Evolutionary conservation across 148 eudicot genomes (phyloP), one percentile per base, ranked within the genome.

Genomic region (Cornus suecica): DNA sequence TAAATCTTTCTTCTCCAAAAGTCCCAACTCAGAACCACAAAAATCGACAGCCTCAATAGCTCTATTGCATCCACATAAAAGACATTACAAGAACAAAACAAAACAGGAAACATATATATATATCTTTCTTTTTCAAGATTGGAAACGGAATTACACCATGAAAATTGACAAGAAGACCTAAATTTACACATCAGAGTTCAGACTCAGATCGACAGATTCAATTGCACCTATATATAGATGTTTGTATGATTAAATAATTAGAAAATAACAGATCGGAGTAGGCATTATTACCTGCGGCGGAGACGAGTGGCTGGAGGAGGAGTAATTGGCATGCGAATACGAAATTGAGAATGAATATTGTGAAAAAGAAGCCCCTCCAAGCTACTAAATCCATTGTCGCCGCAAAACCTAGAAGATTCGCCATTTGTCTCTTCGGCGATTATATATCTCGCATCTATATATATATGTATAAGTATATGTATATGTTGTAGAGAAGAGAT

Each of bases 231-330:
- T 48, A 48, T 48, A n/a, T n/a, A n/a, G n/a, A n/a, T n/a, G n/a
- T n/a, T n/a, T n/a, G n/a, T n/a, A n/a, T n/a, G n/a, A n/a, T n/a
- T n/a, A n/a, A n/a, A n/a, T n/a, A n/a, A n/a, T n/a, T n/a, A 42
- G 9, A 60, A 45, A 52, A 31, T 65, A 27, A 52, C 2, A 20
- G 42, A 66, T 66, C 27, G 26, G 20, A 20, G 9, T 0, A 24
- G 45, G 2, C 1, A 61, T 37, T 74, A 29, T 34, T 74, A 94
- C 98, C 98, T 82, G 78, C 66, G 69, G 97, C 95, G 80, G 92
- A 83, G 64, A 94, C 95, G 18, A 94, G 90, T 4, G 98, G 98
- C 20, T 90, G 97, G 28, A 94, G 94, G 60, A 94, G 88, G 26
- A 92, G 83, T 65, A 94, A 78, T 62, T 94, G 98, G 68, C 93